Percentiles rank a stretch among this genome's conserved stretches.
Evolutionary conservation across 2,329 filamentous ascomycete species (phyloP).

Genomic region (Botrytis paeoniae): DNA sequence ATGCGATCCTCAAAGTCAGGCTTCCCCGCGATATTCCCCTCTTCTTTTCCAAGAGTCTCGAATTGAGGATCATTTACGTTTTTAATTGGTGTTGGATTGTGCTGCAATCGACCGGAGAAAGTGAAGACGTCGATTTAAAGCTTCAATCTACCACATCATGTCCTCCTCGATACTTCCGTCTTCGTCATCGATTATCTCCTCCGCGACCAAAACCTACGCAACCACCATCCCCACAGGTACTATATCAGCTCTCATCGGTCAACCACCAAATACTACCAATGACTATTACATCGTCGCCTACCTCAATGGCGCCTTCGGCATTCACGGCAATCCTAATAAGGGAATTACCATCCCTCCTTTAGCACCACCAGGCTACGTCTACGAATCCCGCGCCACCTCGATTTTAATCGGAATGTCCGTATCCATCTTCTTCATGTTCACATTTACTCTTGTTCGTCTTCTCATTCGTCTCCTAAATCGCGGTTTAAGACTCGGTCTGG

Average conservation of each 20-base stretch:
- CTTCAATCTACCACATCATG: background rate
- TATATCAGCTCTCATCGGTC: slow-evolving; percentile 32
- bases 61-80: background rate
- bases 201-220: slow-evolving; percentile 13
- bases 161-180: background rate
- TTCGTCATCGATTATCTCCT: background rate
- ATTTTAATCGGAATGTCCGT: slow-evolving; percentile 37
- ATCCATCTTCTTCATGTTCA: slow-evolving; percentile 34
- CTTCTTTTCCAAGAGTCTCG: background rate
- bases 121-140: background rate
- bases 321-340: slow-evolving; percentile 26
- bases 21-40: background rate
- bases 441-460: slow-evolving; percentile 36
- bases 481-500: slow-evolving; percentile 37
- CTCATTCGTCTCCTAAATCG: slow-evolving; percentile 31
- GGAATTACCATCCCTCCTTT: slow-evolving; percentile 9
- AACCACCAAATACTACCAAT: slow-evolving; percentile 32
- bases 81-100: too few species aligned
- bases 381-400: slow-evolving; percentile 31
- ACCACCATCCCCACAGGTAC: slow-evolving; percentile 23
- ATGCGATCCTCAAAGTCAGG: background rate
- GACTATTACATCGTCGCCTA: slow-evolving; percentile 37
- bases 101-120: background rate
- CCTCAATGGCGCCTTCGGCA: slow-evolving; percentile 29
- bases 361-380: slow-evolving; percentile 25